These are phyloP conservation scores for Hevea brasiliensis DNA, from an alignment of 345 rosid genomes.

Conservation along the genomic window DNA sequence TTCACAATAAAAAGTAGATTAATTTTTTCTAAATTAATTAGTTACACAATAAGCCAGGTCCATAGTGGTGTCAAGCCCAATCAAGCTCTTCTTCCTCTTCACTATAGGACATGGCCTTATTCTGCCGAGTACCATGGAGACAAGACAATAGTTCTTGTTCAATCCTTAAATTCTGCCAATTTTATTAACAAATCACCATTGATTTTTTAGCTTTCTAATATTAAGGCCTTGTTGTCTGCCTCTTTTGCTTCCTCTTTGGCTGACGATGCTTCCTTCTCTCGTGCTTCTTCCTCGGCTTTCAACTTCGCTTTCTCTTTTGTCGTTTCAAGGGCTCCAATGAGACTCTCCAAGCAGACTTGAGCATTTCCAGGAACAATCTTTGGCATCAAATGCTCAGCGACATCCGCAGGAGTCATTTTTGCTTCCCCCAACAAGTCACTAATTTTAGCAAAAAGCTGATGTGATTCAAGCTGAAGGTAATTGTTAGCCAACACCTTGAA, in stretches of 20 bases:
- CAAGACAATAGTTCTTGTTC: too few species aligned
- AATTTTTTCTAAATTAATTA: too few species aligned
- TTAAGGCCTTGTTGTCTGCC: neutral
- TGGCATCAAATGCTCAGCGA: conserved; percentile 45
- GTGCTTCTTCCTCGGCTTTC: conserved; percentile 7
- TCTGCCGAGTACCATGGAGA: too few species aligned
- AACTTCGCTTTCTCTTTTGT: conserved; percentile 22
- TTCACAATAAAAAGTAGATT: too few species aligned
- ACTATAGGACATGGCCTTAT: too few species aligned
- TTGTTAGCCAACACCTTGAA: conserved; percentile 5
- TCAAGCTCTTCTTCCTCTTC: too few species aligned
- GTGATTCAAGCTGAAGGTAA: neutral
- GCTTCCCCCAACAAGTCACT: neutral
- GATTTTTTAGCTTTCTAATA: too few species aligned
- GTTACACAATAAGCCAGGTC: too few species aligned
- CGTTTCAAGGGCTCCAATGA: conserved; percentile 33
- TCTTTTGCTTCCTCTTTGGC: neutral
- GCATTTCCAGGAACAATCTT: conserved; percentile 28
- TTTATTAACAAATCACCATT: too few species aligned
- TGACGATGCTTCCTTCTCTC: neutral
- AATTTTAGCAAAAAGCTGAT: conserved; percentile 6
- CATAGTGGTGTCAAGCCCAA: too few species aligned
- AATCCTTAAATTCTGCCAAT: too few species aligned
- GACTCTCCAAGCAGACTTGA: conserved; percentile 33
- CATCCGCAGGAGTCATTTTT: conserved; percentile 33